A percentile compares a stretch with the other conserved stretches of the same genome.
Evolutionary conservation across 2,329 filamentous ascomycete species (phyloP).

Genomic region (Aureobasidium sp.): DNA sequence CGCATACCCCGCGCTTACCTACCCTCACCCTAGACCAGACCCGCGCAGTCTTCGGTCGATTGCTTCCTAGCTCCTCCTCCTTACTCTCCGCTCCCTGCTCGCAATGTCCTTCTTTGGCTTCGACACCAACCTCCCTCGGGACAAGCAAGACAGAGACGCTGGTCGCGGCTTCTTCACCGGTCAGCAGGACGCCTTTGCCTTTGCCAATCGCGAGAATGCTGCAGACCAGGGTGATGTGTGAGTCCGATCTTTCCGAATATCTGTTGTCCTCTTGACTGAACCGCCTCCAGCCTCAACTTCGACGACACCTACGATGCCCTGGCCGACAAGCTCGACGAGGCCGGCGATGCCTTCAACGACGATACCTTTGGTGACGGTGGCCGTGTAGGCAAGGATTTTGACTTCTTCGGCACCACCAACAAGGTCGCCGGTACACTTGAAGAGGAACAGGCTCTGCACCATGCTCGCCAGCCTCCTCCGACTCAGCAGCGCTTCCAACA

Average conservation of each 20-base stretch:
- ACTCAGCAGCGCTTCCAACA: conserved; percentile 29
- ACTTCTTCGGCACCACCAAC: conserved; percentile 91
- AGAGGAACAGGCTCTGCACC: conserved; percentile 82
- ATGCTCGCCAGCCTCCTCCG: conserved; percentile 60
- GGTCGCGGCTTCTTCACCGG: conserved; percentile 63
- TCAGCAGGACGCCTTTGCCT: conserved; percentile 76
- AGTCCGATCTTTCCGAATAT: conserved; percentile 21
- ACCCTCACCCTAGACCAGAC: neutral
- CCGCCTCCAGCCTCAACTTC: conserved; percentile 64
- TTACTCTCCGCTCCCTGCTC: neutral
- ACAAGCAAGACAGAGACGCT: conserved; percentile 37
- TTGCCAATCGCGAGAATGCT: conserved; percentile 54
- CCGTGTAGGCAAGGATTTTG: conserved; percentile 81
- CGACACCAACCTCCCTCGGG: conserved; percentile 58
- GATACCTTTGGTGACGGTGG: conserved; percentile 67
- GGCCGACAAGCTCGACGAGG: conserved; percentile 82
- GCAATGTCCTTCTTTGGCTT: conserved; percentile 86
- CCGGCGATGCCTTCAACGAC: conserved; percentile 90
- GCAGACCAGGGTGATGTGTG: conserved; percentile 55
- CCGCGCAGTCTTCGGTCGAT: neutral
- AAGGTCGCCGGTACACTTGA: conserved; percentile 78
- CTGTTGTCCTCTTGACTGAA: conserved; percentile 15
- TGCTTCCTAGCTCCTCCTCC: neutral
- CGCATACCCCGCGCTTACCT: neutral
- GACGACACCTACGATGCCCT: conserved; percentile 97